These are phyloP conservation scores for Metarhizium album DNA, from an alignment of 2,329 filamentous ascomycete genomes.

Conservation along the genomic window DNA sequence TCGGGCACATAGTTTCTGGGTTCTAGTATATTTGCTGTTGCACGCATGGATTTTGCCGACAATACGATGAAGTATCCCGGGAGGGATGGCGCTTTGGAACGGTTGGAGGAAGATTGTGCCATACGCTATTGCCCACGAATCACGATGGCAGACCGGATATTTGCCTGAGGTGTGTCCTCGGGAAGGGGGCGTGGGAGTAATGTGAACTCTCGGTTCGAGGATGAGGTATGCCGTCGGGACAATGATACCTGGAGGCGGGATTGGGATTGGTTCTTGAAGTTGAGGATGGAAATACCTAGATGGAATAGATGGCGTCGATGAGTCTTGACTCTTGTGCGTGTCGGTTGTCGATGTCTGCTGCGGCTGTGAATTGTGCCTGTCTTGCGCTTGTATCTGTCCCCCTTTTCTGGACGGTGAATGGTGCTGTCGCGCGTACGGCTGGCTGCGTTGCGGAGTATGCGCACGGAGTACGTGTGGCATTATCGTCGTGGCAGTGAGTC, in stretches of 20 bases:
- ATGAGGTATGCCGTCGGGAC: neutral
- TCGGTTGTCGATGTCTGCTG: neutral
- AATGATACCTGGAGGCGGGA: neutral
- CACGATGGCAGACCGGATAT: too few species aligned
- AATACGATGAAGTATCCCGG: neutral
- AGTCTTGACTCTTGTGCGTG: too few species aligned
- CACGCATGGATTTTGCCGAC: neutral
- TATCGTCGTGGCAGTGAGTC: too few species aligned
- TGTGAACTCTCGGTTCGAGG: too few species aligned
- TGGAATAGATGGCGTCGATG: neutral
- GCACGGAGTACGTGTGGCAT: too few species aligned
- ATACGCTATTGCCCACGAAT: too few species aligned
- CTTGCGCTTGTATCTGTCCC: neutral
- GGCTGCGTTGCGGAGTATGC: too few species aligned
- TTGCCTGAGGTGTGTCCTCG: neutral
- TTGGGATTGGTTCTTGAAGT: neutral
- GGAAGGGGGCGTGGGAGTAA: too few species aligned
- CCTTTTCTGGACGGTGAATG: neutral
- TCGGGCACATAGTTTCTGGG: slow-evolving; percentile 3
- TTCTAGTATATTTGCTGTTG: neutral
- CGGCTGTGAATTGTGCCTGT: neutral
- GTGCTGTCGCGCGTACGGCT: too few species aligned
- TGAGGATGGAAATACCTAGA: too few species aligned
- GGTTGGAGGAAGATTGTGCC: neutral
- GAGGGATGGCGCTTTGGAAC: neutral